Evolutionary conservation across 805 yeast species (phyloP).

Genomic region (Metschnikowia corniflorae): DNA sequence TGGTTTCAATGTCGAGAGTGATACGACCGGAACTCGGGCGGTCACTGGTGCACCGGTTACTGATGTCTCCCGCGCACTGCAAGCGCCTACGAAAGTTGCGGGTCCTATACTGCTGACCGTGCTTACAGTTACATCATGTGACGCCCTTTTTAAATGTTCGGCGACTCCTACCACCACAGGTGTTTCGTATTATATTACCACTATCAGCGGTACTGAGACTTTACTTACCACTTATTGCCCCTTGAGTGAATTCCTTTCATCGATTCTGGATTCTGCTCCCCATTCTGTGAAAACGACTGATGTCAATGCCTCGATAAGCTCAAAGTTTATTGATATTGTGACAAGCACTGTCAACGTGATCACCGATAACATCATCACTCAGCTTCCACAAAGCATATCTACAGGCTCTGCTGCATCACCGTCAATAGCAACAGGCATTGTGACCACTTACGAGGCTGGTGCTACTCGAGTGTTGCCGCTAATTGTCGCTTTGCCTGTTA

Average conservation of each 20-base stretch:
- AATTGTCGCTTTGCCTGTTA: conserved; percentile 21
- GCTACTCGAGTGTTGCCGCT: conserved; percentile 26
- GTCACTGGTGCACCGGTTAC: too few relatives aligned
- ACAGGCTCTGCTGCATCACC: not conserved
- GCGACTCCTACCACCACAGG: conserved; percentile 21
- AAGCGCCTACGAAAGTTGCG: too few relatives aligned
- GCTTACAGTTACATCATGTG: too few relatives aligned
- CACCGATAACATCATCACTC: conserved; percentile 38
- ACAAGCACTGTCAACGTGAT: conserved; percentile 36
- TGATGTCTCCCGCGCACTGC: too few relatives aligned
- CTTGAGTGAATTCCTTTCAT: conserved; percentile 7
- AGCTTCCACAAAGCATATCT: conserved; percentile 21
- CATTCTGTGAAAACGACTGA: too few relatives aligned
- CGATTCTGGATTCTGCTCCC: too few relatives aligned
- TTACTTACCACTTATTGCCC: conserved; percentile 16
- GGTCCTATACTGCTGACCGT: too few relatives aligned
- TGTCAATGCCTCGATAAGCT: too few relatives aligned
- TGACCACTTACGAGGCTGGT: conserved; percentile 28
- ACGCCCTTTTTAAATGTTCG: too few relatives aligned
- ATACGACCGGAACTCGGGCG: too few relatives aligned
- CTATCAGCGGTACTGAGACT: conserved; percentile 13
- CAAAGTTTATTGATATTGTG: too few relatives aligned
- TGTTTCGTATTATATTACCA: conserved; percentile 10
- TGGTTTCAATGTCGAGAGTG: too few relatives aligned
- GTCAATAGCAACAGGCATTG: conserved; percentile 4